These are phyloP conservation scores for Collariella sp. DNA, from an alignment of 495 filamentous ascomycete genomes.

Conservation along the genomic window DNA sequence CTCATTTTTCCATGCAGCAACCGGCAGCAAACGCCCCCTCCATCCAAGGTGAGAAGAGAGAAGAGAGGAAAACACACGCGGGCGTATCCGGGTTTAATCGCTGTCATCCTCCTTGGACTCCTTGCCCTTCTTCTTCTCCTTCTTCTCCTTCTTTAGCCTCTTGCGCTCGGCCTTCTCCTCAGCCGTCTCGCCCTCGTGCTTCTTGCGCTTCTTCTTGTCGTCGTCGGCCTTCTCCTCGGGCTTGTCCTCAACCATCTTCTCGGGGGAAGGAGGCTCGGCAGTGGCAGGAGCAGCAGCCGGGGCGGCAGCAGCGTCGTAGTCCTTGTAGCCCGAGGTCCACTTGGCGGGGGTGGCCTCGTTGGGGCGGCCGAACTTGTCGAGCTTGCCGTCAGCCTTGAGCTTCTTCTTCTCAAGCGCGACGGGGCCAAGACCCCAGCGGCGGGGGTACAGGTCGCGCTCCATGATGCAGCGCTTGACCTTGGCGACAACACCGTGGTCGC, in stretches of 20 bases:
- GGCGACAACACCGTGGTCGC: conserved; percentile 92
- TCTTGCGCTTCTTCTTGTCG: conserved; percentile 66
- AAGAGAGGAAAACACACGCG: not conserved
- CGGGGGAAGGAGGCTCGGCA: conserved; percentile 15
- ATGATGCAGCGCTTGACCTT: conserved; percentile 97
- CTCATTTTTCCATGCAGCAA: conserved; percentile 8
- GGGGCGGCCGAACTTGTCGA: conserved; percentile 89
- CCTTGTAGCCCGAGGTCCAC: conserved; percentile 85
- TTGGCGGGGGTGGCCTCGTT: conserved; percentile 88
- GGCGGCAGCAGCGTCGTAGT: conserved; percentile 53
- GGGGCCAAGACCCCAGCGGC: conserved; percentile 89
- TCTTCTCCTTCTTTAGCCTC: conserved; percentile 63
- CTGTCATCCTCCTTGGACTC: conserved; percentile 44
- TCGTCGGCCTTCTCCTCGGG: conserved; percentile 34
- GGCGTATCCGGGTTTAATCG: not conserved
- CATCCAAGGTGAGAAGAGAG: not conserved
- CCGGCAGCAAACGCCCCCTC: conserved; percentile 1
- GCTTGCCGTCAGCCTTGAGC: conserved; percentile 93
- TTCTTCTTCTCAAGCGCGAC: conserved; percentile 95
- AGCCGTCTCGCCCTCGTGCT: conserved; percentile 70
- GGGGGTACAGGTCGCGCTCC: conserved; percentile 94
- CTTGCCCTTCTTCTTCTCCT: conserved; percentile 50
- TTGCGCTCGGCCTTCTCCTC: conserved; percentile 70
- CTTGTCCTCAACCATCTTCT: conserved; percentile 29
- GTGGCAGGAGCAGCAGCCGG: conserved; percentile 31